Conservation (phyloP, 2,329 filamentous ascomycete genomes). For the Ceratocystis lukuohia region DNA sequence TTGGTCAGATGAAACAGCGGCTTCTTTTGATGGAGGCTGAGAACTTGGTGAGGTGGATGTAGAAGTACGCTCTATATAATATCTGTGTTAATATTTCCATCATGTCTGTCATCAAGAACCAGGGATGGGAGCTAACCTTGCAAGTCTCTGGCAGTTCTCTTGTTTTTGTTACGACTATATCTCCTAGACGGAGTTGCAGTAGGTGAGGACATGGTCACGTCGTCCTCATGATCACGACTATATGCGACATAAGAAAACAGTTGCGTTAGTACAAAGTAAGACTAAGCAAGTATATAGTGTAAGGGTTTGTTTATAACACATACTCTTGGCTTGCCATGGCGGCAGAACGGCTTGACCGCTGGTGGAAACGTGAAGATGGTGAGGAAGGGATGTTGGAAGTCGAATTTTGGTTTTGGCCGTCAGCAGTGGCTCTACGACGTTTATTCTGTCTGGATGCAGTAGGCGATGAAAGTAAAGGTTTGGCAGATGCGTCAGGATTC, state of each 20-base stretch:
- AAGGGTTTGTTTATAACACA: constrained; percentile 23
- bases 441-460: constrained; percentile 22
- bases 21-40: constrained; percentile 40
- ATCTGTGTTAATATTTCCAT: neutral
- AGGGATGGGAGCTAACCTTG: constrained; percentile 2
- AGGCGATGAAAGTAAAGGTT: neutral
- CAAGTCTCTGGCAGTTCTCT: neutral
- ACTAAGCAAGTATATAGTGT: neutral
- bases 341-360: constrained; percentile 36
- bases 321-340: constrained; percentile 66
- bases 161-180: constrained; percentile 22
- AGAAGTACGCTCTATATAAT: neutral
- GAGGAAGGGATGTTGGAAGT: constrained; percentile 9
- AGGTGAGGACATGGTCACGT: constrained; percentile 25
- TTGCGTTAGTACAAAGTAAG: neutral
- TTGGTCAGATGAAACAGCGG: constrained; percentile 39
- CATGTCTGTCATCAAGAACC: neutral
- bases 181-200: constrained; percentile 8
- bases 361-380: constrained; percentile 1
- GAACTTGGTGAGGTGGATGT: constrained; percentile 27
- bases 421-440: constrained; percentile 22
- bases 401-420: constrained; percentile 15
- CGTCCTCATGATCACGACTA: constrained; percentile 12
- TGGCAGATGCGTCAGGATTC: constrained; percentile 32
- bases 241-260: constrained; percentile 10